A percentile compares a stretch with the other conserved stretches of the same genome.
Evolutionary conservation across 495 filamentous ascomycete species (phyloP).

Genomic region (Oleoguttula mirabilis): DNA sequence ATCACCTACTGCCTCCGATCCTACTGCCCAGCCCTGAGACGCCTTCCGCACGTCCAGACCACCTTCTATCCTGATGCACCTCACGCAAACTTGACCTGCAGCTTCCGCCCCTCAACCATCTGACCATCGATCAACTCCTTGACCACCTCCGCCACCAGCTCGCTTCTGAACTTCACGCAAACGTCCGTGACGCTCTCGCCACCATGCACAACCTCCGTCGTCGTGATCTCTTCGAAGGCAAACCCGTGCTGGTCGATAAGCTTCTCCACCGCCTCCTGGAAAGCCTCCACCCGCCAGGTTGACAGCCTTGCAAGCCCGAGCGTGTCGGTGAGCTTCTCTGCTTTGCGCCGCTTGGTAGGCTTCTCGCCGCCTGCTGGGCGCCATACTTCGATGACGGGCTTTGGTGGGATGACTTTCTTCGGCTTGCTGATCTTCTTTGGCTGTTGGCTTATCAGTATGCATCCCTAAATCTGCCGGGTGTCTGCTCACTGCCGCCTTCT

Average conservation of each 20-base stretch:
- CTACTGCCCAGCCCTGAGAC: too few relatives aligned
- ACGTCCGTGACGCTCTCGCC: conserved; percentile 14
- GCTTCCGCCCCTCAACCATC: conserved; percentile 5
- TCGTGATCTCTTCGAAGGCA: background rate
- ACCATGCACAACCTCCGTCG: background rate
- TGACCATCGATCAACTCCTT: conserved; percentile 1
- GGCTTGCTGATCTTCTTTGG: background rate
- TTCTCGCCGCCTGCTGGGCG: conserved; percentile 4
- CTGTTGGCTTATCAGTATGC: background rate
- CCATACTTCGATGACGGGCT: conserved; percentile 1
- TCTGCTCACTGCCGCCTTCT: too few relatives aligned
- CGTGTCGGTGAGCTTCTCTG: background rate
- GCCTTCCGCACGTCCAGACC: too few relatives aligned
- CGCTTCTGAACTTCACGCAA: background rate
- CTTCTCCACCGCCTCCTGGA: background rate
- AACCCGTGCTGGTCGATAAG: background rate
- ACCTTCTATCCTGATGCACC: too few relatives aligned
- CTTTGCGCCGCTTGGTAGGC: background rate
- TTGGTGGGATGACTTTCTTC: background rate
- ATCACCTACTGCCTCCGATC: too few relatives aligned
- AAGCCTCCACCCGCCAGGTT: conserved; percentile 6
- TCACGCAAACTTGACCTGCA: conserved; percentile 7
- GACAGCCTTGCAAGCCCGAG: conserved; percentile 7
- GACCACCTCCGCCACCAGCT: conserved; percentile 1
- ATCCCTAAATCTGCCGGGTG: too few relatives aligned